A percentile compares a stretch with the other conserved stretches of the same genome.
Evolutionary conservation across 495 filamentous ascomycete genomes (phyloP).

Genomic region (Immersiella caudata): DNA sequence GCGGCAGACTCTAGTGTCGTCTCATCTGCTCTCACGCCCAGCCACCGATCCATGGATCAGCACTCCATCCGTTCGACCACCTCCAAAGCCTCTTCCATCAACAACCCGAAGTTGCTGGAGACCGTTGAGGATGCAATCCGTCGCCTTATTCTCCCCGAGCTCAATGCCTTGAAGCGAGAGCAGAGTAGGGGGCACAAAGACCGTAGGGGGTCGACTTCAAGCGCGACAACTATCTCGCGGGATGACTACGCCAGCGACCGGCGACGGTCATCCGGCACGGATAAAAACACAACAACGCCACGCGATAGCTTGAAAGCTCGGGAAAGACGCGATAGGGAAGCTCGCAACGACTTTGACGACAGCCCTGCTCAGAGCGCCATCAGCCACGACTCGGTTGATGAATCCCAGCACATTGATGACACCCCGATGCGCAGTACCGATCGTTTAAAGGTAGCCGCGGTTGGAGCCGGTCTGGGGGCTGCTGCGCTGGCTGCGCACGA

Average conservation of each 20-base stretch:
- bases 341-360: slow-evolving; percentile 64
- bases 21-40: slow-evolving; percentile 71
- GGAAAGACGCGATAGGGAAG: slow-evolving; percentile 52
- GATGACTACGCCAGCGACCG: slow-evolving; percentile 58
- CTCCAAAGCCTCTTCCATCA: slow-evolving; percentile 80
- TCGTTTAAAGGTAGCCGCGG: slow-evolving; percentile 42
- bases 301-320: slow-evolving; percentile 43
- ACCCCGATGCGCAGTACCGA: slow-evolving; percentile 46
- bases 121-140: slow-evolving; percentile 96
- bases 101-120: slow-evolving; percentile 92
- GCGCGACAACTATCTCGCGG: slow-evolving; percentile 59
- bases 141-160: slow-evolving; percentile 85
- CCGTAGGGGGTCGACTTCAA: slow-evolving; percentile 63
- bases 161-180: slow-evolving; percentile 87
- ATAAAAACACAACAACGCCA: slow-evolving; percentile 36
- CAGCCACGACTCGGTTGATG: slow-evolving; percentile 43
- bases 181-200: slow-evolving; percentile 63
- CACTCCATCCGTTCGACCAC: slow-evolving; percentile 75
- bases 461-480: slow-evolving; percentile 39
- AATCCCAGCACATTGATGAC: slow-evolving; percentile 41
- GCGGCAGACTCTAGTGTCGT: slow-evolving; percentile 72
- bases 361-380: slow-evolving; percentile 47
- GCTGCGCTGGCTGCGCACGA: slow-evolving; percentile 39
- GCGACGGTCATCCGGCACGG: slow-evolving; percentile 40
- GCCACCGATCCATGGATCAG: slow-evolving; percentile 70